Base-by-base conservation (phyloP, 2,329 filamentous ascomycete genomes). In the Exophiala dermatitidis region DNA sequence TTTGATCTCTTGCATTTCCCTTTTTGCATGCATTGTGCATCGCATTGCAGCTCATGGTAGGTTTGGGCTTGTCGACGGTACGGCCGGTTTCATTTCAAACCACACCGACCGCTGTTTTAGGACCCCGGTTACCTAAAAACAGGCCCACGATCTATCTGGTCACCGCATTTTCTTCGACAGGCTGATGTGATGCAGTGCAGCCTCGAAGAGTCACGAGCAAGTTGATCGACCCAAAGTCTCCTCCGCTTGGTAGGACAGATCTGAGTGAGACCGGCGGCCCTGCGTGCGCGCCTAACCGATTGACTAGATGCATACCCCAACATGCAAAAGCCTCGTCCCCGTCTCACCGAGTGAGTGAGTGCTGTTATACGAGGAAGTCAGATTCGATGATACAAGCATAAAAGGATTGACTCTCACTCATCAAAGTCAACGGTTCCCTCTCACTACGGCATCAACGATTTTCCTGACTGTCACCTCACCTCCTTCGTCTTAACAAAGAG, bases 81-180 rank as follows among this genome's bases (percentile, higher is more conserved):
- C 19, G 19, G 19, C 19, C 19, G 19, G 19, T 19, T 19, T 19
- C 19, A 19, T 19, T 19, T 19, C 19, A 19, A 19, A 19, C 19
- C 19, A 19, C 19, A 19, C 19, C 19, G 19, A 19, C 19, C 19
- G 19, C 19, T 19, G 19, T 19, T 19, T 19, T 19, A 19, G 33
- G 33, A 6, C 33, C 10, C 6, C 36, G 9, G 36, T 5, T 38
- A 38, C 36, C 36, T 8, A n/a, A 38, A 38, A 38, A 34, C 6
- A 34, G 10, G 33, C 42, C 55, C 28, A 42, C 31, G 41, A 49
- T 52, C 56, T 53, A 58, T 48, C 50, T 42, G 48, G 56, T 58
- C 56, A 58, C 56, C 53, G 53, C 56, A 55, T 55, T 34, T 56
- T 19, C 19, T 19, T 56, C 53, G 56, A 58, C 56, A 47, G 19